Base-by-base conservation (phyloP, 1,139 yeast genomes). In the Magnusiomyces magnusii region DNA sequence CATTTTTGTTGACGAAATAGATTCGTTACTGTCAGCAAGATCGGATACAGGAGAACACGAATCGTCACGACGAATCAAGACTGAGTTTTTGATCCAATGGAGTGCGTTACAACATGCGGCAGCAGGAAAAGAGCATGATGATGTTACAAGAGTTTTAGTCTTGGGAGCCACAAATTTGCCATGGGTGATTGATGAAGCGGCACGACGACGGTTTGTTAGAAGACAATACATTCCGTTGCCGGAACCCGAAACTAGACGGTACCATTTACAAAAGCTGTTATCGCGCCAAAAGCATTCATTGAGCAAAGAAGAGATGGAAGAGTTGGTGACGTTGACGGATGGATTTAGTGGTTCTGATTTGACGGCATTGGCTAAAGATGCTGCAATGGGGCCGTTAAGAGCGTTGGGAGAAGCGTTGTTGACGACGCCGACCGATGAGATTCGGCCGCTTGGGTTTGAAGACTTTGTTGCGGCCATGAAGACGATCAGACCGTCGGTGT, bases 111-210 rank as follows among this genome's bases (percentile, higher is more conserved):
- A 96, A 39, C 86, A 87, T 63, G 97, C 98, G 0, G 97, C 97
- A 0, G 96, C 96, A 0, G 95, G 95, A 1, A 78, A 71, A 53
- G 73, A 73, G 60, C 67, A 65, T 56, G 86, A 81, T 51, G 86
- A 83, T 64, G 80, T 82, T 42, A 84, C 84, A 62, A 76, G 98
- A 58, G 99, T 93, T 2, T 78, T 93, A 41, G 96, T 93, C 2
- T 76, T 93, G 50, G 99, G 98, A 0, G 99, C 99, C 0, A 93
- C 99, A 0, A 93, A 93, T 70, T 74, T 93, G 64, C 99, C 99
- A 0, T 93, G 99, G 99, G 87, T 91, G 2, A 92, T 93, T 63
- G 99, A 93, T 73, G 99, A 95, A 71, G 99, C 99, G 1, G 99
- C 99, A 0, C 78, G 99, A 68, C 81, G 99, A 71, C 80, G 99